phyloP scores from a whole-genome alignment of 208 protist species.

The Leishmania tropica region DNA sequence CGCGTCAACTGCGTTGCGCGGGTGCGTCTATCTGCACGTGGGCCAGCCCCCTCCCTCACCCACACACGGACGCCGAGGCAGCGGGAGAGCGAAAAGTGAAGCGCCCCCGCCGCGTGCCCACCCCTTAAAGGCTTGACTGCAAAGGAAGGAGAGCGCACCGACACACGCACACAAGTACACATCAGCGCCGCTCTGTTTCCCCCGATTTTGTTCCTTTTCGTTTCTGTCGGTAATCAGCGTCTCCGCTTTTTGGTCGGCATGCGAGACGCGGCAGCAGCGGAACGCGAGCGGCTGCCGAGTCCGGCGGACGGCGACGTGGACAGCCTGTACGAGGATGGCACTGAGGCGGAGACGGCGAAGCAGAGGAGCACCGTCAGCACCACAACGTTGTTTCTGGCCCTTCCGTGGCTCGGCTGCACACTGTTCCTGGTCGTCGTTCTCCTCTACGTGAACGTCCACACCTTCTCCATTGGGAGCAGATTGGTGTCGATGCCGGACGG shows the following conservation, averaged over 20 bases:
- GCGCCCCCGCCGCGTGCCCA: too few species aligned
- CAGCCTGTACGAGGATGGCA: conserved; percentile 3
- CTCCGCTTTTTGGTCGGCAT: background rate
- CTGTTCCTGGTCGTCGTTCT: conserved; percentile 22
- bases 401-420: conserved; percentile 17
- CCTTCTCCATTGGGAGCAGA: background rate
- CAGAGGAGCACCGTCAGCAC: conserved; percentile 11
- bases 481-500: background rate
- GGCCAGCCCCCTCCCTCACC: too few species aligned
- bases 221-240: too few species aligned
- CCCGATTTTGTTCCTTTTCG: too few species aligned
- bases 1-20: too few species aligned
- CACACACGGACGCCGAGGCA: too few species aligned
- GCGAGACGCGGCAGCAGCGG: background rate
- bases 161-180: too few species aligned
- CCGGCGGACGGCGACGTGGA: conserved; percentile 8
- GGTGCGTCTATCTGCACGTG: too few species aligned
- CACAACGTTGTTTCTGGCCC: background rate
- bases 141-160: too few species aligned
- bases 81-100: too few species aligned
- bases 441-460: conserved; percentile 29
- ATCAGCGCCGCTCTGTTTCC: too few species aligned
- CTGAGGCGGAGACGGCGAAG: background rate
- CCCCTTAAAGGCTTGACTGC: too few species aligned
- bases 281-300: background rate